Evolutionary conservation across 139 green algal genomes (phyloP).

Genomic region (Picochlorum costavermella): DNA sequence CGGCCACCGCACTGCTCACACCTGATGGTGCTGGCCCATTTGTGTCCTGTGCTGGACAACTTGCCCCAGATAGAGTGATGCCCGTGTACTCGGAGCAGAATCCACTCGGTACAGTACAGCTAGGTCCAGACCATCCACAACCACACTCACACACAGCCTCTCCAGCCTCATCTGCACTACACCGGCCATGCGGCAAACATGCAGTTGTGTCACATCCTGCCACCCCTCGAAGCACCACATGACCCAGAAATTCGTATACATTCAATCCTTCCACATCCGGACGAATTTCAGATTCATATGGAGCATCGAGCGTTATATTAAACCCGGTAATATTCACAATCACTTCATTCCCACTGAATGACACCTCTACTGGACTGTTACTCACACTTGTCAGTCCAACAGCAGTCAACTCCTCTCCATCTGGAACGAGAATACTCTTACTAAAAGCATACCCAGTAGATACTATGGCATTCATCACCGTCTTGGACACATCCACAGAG

Average conservation of each 20-base stretch:
- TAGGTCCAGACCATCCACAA: slow-evolving; percentile 23
- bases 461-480: not conserved
- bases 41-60: not conserved
- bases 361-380: not conserved
- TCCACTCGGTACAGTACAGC: slow-evolving; percentile 11
- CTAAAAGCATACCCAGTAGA: not conserved
- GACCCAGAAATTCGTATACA: not conserved
- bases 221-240: not conserved
- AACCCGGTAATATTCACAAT: not conserved
- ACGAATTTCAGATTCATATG: not conserved
- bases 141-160: slow-evolving; percentile 21
- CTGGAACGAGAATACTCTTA: slow-evolving; percentile 1
- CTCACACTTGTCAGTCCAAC: slow-evolving; percentile 4
- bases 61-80: not conserved
- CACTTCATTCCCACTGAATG: not conserved
- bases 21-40: not conserved
- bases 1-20: not conserved
- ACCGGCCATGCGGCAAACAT: slow-evolving; percentile 29
- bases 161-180: not conserved
- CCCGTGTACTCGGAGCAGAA: slow-evolving; percentile 19
- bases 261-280: not conserved
- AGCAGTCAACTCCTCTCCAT: not conserved
- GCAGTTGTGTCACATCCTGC: slow-evolving; percentile 18
- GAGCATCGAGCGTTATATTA: slow-evolving; percentile 2
- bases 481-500: not conserved